Base-by-base conservation (phyloP, 148 eudicot species). In the Bassia scoparia region DNA sequence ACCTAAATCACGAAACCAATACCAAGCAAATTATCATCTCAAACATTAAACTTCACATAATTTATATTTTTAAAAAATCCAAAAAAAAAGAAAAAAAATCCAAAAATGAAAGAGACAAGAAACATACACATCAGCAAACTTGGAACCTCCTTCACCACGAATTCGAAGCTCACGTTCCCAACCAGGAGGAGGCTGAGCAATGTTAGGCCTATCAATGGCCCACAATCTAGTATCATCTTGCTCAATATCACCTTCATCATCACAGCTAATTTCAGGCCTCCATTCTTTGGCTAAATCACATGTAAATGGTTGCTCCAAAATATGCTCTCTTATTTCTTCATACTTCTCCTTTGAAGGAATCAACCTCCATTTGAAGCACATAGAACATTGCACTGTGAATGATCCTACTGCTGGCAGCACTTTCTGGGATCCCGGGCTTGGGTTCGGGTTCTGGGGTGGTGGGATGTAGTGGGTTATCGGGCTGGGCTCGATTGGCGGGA, bases 91-190 rank as follows among this genome's bases (percentile, higher is more conserved):
- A 52, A 21, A 21, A 21, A 41, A 4, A 41, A 4, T 41, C 11
- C 7, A 34, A 27, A 76, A 46, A 26, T n/a, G 46, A 41, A 1
- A 0, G 9, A 0, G n/a, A n/a, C 44, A 0, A 62, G 18, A 80
- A 61, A 83, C 96, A 59, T 90, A 95, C 97, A 95, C 96, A 82
- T 90, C 99, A 65, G 96, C 99, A 82, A 92, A 95, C 79, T 86
- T 91, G 61, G 84, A 82, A 74, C 96, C 30, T 70, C 97, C 96
- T 86, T 87, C 89, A 53, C 85, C 90, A 73, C 97, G 88, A 77
- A 95, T 88, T 81, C 94, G 79, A 16, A 95, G 64, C 73, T 86
- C 87, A 34, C 99, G 75, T 41, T 90, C 85, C 99, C 97, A 95
- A 30, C 99, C 97, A 71, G 86, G 84, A 61, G 99, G 99, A 44